Percentiles rank a stretch among this genome's conserved stretches.
phyloP scores from a whole-genome alignment of 805 yeast genomes.

The Saccharomycopsis selenospora region DNA sequence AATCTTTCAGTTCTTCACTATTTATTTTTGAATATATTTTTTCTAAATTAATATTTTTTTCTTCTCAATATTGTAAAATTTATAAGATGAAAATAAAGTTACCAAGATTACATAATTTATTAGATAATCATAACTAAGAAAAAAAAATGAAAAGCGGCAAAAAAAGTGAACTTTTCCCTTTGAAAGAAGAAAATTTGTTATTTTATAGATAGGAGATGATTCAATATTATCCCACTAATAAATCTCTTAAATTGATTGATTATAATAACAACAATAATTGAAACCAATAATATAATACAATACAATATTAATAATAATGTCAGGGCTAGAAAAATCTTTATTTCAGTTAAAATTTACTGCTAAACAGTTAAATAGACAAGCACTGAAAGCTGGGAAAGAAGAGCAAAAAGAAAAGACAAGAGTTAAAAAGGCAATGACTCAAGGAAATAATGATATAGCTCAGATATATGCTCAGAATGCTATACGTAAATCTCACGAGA shows the following conservation, averaged over 20 bases:
- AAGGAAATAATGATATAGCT: constrained; percentile 88
- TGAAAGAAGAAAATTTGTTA: too few relatives aligned
- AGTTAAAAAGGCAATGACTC: constrained; percentile 79
- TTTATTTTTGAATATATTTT: not conserved
- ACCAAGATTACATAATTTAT: too few relatives aligned
- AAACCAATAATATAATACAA: not conserved
- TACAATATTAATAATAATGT: constrained; percentile 24
- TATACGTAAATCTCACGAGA: constrained; percentile 81
- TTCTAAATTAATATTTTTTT: too few relatives aligned
- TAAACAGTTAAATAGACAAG: constrained; percentile 84
- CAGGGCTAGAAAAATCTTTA: constrained; percentile 43
- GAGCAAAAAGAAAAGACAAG: constrained; percentile 80
- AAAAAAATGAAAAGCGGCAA: too few relatives aligned
- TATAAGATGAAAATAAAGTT: too few relatives aligned
- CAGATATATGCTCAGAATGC: constrained; percentile 93
- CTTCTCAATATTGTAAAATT: too few relatives aligned
- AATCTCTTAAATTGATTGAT: too few relatives aligned
- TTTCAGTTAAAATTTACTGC: constrained; percentile 82
- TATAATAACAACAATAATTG: too few relatives aligned
- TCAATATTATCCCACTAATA: too few relatives aligned
- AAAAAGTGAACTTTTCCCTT: too few relatives aligned
- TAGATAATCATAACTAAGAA: too few relatives aligned
- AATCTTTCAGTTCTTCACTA: not conserved
- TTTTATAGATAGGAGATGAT: too few relatives aligned
- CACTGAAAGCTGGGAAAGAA: constrained; percentile 85